Conservation (phyloP, 352 stramenopile species). For the Phytopythium vexans region DNA sequence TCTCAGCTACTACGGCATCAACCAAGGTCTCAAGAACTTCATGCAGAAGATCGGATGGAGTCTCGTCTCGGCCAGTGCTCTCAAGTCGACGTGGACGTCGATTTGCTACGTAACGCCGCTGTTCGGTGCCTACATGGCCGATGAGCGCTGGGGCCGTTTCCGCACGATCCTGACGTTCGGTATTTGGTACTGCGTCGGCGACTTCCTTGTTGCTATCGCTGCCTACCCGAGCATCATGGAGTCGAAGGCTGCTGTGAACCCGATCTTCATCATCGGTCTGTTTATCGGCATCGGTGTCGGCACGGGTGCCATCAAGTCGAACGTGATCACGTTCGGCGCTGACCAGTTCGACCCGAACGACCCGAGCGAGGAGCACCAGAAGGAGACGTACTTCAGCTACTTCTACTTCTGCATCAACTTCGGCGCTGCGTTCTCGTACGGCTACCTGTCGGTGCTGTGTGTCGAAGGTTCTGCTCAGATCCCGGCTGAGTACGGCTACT, state of each 20-base stretch:
- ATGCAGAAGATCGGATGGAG: constrained; percentile 53
- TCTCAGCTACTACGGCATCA: constrained; percentile 55
- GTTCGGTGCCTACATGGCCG: constrained; percentile 51
- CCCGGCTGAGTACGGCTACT: constrained; percentile 67
- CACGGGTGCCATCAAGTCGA: constrained; percentile 47
- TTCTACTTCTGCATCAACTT: constrained; percentile 85
- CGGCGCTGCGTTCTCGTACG: constrained; percentile 67
- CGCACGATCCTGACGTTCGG: constrained; percentile 50
- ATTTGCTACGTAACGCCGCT: constrained; percentile 52
- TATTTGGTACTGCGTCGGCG: constrained; percentile 49
- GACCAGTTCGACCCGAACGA: constrained; percentile 51
- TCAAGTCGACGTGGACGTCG: constrained; percentile 62
- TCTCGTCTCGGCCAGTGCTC: constrained; percentile 37
- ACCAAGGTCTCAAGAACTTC: constrained; percentile 52
- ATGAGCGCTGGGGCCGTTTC: constrained; percentile 56
- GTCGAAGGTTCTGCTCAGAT: constrained; percentile 64
- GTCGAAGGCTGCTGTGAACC: constrained; percentile 10
- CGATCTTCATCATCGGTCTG: constrained; percentile 38
- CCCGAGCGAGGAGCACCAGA: constrained; percentile 31
- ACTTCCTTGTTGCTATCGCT: constrained; percentile 43
- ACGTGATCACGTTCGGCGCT: constrained; percentile 53
- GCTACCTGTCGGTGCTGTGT: constrained; percentile 63
- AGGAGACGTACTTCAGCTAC: constrained; percentile 75
- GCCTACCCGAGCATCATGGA: constrained; percentile 39
- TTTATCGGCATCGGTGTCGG: constrained; percentile 35